phyloP scores from a whole-genome alignment of 768 basidiomycete genomes.

The Boletus edulis region DNA sequence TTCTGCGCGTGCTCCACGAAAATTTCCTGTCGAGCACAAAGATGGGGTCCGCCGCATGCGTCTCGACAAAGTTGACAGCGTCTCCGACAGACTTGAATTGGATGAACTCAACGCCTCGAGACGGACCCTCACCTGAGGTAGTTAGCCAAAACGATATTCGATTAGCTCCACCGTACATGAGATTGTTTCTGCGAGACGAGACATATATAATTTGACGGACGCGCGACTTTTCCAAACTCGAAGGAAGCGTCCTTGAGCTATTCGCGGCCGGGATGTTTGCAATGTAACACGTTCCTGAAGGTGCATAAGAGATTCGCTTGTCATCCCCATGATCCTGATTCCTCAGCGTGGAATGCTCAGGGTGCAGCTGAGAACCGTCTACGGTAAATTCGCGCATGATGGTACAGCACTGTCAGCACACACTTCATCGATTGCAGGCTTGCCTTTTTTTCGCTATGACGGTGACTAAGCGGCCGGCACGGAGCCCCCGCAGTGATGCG shows the following conservation, averaged over 20 bases:
- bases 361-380: slow-evolving; percentile 20
- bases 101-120: slow-evolving; percentile 47
- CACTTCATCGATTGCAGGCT: no score
- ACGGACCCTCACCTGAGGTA: slow-evolving; percentile 32
- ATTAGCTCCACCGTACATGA: neutral
- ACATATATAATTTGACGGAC: slow-evolving; percentile 37
- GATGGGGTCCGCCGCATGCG: slow-evolving; percentile 44
- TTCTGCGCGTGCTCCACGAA: slow-evolving; percentile 38
- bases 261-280: slow-evolving; percentile 50
- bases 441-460: no score
- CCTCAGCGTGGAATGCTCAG: slow-evolving; percentile 3
- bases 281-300: slow-evolving; percentile 42
- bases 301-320: slow-evolving; percentile 10
- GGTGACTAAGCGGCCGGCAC: no score
- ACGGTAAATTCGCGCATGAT: slow-evolving; percentile 2
- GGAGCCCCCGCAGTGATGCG: no score
- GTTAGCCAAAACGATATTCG: slow-evolving; percentile 3
- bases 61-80: slow-evolving; percentile 36
- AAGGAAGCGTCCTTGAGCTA: slow-evolving; percentile 42
- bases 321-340: neutral
- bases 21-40: slow-evolving; percentile 46
- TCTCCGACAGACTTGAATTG: slow-evolving; percentile 38
- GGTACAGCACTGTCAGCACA: neutral
- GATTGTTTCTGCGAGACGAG: neutral
- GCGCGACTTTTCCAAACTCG: slow-evolving; percentile 41